Conservation (phyloP, 208 protist genomes). For the Acanthamoeba castellanii region DNA sequence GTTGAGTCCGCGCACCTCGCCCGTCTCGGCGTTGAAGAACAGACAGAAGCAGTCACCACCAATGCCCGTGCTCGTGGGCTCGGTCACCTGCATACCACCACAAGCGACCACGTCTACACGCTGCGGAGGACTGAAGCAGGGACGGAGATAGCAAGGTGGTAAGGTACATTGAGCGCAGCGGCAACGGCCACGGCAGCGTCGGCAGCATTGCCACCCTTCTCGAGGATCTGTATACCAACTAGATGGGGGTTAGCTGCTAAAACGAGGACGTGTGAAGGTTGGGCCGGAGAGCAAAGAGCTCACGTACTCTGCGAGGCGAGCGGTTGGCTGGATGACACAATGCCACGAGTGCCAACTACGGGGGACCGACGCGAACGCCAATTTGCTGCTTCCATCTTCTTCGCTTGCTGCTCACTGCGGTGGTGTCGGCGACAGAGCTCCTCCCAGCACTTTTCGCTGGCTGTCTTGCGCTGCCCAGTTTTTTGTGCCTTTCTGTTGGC, state of each 20-base stretch:
- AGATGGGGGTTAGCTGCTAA: not conserved
- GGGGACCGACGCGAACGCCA: constrained; percentile 41
- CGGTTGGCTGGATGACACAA: constrained; percentile 52
- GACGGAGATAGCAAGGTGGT: constrained; percentile 32
- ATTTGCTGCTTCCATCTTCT: constrained; percentile 30
- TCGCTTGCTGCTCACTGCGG: not conserved
- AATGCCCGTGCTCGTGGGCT: constrained; percentile 87
- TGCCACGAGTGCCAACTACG: constrained; percentile 52
- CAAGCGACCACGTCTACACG: not conserved
- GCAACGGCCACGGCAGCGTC: constrained; percentile 89
- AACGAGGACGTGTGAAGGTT: too few relatives aligned
- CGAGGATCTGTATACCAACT: constrained; percentile 83
- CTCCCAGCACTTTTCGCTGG: too few relatives aligned
- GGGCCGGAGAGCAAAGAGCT: not conserved
- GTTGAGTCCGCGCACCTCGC: constrained; percentile 84
- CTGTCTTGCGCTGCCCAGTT: not conserved
- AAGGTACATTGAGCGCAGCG: constrained; percentile 82
- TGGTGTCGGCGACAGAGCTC: not conserved
- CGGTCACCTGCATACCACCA: constrained; percentile 65
- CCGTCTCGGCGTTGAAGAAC: constrained; percentile 79
- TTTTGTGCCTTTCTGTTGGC: not conserved
- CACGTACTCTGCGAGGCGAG: constrained; percentile 22
- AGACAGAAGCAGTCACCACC: constrained; percentile 89
- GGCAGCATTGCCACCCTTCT: constrained; percentile 83
- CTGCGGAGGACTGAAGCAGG: not conserved